phyloP scores from a whole-genome alignment of 257 asterid genomes.

The Primulina huaijiensis region DNA sequence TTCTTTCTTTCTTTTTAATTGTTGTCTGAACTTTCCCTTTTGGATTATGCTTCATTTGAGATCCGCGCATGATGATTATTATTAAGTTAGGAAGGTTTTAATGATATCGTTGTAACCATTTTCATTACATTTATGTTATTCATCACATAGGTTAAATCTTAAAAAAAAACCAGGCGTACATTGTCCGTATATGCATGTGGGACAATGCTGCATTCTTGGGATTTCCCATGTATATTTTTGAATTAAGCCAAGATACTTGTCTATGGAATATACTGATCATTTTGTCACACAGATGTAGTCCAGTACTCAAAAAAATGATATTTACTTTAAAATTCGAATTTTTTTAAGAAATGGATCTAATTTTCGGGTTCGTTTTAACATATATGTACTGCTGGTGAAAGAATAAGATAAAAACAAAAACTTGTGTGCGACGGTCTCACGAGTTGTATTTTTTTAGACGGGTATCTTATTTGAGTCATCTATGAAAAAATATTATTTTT shows the following conservation, averaged over 20 bases:
- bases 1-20: too few relatives aligned
- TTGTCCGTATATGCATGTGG: conserved; percentile 26
- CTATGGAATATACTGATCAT: background rate
- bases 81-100: too few relatives aligned
- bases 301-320: too few relatives aligned
- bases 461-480: too few relatives aligned
- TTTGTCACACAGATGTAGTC: background rate
- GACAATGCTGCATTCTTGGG: conserved; percentile 27
- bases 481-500: too few relatives aligned
- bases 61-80: background rate
- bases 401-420: too few relatives aligned
- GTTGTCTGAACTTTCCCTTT: background rate
- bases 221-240: conserved; percentile 33
- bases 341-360: background rate
- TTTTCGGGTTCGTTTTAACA: background rate
- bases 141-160: conserved; percentile 15
- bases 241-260: conserved; percentile 13
- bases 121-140: background rate
- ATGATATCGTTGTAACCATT: too few relatives aligned
- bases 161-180: background rate
- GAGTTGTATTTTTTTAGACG: too few relatives aligned
- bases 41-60: background rate
- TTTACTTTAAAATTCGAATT: too few relatives aligned
- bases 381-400: too few relatives aligned
- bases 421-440: too few relatives aligned